Percentiles rank a stretch among this genome's conserved stretches.
Conservation (phyloP, 805 yeast genomes). For the Metschnikowia henanensis region DNA sequence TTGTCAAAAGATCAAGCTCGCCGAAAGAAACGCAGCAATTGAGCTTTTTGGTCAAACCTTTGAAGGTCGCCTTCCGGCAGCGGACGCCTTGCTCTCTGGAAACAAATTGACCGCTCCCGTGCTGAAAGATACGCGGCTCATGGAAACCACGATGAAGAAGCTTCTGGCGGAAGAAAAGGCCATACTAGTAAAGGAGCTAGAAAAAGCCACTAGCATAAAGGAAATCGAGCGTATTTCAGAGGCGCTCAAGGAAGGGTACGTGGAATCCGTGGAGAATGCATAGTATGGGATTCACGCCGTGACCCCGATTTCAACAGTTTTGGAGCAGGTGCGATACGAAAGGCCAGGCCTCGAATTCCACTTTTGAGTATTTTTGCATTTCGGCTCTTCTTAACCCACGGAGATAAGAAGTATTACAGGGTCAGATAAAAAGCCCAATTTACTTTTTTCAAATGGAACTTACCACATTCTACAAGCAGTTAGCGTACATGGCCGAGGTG, state of each 20-base stretch:
- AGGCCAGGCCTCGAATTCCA: no score
- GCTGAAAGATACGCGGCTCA: slow-evolving; percentile 29
- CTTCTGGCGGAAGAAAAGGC: slow-evolving; percentile 55
- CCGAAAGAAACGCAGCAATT: slow-evolving; percentile 49
- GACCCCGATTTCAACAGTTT: no score
- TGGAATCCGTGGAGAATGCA: not conserved
- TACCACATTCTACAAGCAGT: no score
- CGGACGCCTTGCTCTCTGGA: slow-evolving; percentile 23
- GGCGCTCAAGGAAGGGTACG: slow-evolving; percentile 15
- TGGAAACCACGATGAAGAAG: slow-evolving; percentile 39
- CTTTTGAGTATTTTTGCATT: no score
- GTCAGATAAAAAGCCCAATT: no score
- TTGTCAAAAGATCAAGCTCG: slow-evolving; percentile 56
- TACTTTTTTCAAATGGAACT: no score
- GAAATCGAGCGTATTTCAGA: slow-evolving; percentile 73
- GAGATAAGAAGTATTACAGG: no score
- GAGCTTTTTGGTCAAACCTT: slow-evolving; percentile 38
- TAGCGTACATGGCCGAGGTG: no score
- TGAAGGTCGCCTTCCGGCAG: slow-evolving; percentile 29
- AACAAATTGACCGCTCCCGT: slow-evolving; percentile 1
- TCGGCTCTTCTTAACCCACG: no score
- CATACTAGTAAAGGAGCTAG: slow-evolving; percentile 52
- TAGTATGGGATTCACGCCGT: no score
- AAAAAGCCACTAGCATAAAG: slow-evolving; percentile 63
- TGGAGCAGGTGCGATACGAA: not conserved